Percentiles rank a stretch among this genome's conserved stretches.
These are phyloP conservation scores for Omphalea diandra DNA, from an alignment of 441 rosid species.

Conservation along the genomic window DNA sequence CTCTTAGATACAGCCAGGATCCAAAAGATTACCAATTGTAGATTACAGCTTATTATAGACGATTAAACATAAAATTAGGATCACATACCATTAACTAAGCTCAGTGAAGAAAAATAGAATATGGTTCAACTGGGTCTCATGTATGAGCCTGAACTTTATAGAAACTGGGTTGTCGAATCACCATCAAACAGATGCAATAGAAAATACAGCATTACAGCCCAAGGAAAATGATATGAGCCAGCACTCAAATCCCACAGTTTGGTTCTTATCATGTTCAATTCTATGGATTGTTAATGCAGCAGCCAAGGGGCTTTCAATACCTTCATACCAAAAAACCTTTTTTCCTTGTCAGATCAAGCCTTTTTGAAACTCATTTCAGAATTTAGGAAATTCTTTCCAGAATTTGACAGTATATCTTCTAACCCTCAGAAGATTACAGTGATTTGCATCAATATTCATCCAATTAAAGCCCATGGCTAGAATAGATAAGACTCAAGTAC, in stretches of 20 bases:
- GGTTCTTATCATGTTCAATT: background rate
- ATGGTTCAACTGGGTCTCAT: background rate
- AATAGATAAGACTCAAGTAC: background rate
- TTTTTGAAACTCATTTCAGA: background rate
- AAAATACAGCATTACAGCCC: background rate
- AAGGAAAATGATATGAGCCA: background rate
- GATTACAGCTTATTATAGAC: background rate
- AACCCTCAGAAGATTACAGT: background rate
- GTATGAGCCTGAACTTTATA: background rate
- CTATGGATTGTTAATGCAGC: background rate
- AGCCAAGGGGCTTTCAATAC: background rate
- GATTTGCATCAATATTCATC: background rate
- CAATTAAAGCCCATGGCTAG: background rate
- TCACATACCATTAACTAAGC: background rate
- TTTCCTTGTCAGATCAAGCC: background rate
- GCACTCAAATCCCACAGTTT: background rate
- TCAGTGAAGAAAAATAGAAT: background rate
- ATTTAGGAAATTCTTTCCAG: background rate
- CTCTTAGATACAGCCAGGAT: background rate
- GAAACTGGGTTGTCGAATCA: background rate
- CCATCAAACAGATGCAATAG: background rate
- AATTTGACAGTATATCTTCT: background rate
- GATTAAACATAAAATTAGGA: background rate
- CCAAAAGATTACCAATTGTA: background rate
- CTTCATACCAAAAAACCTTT: no score